Evolutionary conservation across 345 rosid species (phyloP), one percentile per base, ranked within the genome.

Genomic region (Arabidopsis thaliana): DNA sequence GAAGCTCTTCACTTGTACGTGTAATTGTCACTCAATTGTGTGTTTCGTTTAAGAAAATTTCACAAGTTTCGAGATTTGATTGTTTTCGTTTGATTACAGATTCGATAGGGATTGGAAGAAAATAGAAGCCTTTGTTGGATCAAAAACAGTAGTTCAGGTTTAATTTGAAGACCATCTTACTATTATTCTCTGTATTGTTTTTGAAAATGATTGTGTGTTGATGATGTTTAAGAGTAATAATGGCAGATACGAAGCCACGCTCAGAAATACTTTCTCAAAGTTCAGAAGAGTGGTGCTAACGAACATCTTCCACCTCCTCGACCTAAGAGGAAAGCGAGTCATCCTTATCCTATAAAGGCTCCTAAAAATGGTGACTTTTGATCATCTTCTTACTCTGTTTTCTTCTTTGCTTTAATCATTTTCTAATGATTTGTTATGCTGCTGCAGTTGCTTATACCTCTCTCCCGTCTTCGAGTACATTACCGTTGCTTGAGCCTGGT

Each of bases 41-140:
- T 50, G 20, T 28, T 40, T 68, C 6, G 1, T 10, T 12, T 4
- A 9, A 12, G 20, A 16, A 16, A 40, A 38, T 25, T 25, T 25
- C 2, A 25, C 28, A 25, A 28, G 32, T 2, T 40, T 42, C 46
- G 46, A 45, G 52, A n/a, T 48, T 48, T 48, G 52, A 46, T 46
- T 6, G 7, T 48, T n/a, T 48, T 28, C 52, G 10, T 16, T 48
- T 48, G 60, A 44, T 6, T 56, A 63, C 80, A 94, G 97, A 59
- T 94, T 91, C 72, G 98, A 94, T 77, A 91, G 98, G 58, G 97
- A 94, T 56, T 91, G 98, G 98, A 94, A 94, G 87, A 94, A 91
- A 85, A 94, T 94, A n/a, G 97, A 90, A 69, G 98, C 96, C 16
- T 91, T 89, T 83, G 85, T 94, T 67, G 97, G 97, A 63, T 88